Conservation (phyloP, 2,329 filamentous ascomycete genomes). For the Magnaporthiopsis poae region DNA sequence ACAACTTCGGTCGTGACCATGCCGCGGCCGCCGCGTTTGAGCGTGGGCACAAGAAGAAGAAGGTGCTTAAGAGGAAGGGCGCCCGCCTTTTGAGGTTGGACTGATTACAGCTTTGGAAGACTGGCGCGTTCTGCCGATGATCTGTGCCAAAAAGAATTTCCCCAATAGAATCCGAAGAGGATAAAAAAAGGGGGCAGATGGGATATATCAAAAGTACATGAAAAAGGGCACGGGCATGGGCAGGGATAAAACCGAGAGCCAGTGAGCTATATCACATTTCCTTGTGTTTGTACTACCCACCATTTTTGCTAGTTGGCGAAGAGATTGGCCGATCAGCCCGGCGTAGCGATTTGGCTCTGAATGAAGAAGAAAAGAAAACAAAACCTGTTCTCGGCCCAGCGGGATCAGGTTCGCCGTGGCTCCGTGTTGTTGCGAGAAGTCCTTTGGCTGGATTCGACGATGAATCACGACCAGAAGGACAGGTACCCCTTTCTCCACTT, state of each 20-base stretch:
- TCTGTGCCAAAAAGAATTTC: neutral
- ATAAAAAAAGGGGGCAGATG: neutral
- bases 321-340: neutral
- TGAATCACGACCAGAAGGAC: neutral
- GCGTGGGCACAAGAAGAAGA: conserved; percentile 76
- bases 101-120: conserved; percentile 29
- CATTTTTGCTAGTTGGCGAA: neutral
- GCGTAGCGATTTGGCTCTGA: neutral
- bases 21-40: conserved; percentile 59
- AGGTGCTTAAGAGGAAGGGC: conserved; percentile 61
- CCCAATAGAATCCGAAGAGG: neutral
- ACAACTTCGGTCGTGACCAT: conserved; percentile 89
- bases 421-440: neutral
- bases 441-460: neutral
- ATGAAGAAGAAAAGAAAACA: neutral
- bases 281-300: neutral
- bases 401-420: too few species aligned
- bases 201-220: neutral
- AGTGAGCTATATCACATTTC: neutral
- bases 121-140: neutral
- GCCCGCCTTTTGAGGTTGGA: conserved; percentile 62
- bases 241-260: neutral
- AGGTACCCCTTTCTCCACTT: neutral
- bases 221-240: neutral
- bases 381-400: neutral